A percentile compares a stretch with the other conserved stretches of the same genome.
Evolutionary conservation across 495 filamentous ascomycete species (phyloP).

Genomic region (Xylaria scruposa): DNA sequence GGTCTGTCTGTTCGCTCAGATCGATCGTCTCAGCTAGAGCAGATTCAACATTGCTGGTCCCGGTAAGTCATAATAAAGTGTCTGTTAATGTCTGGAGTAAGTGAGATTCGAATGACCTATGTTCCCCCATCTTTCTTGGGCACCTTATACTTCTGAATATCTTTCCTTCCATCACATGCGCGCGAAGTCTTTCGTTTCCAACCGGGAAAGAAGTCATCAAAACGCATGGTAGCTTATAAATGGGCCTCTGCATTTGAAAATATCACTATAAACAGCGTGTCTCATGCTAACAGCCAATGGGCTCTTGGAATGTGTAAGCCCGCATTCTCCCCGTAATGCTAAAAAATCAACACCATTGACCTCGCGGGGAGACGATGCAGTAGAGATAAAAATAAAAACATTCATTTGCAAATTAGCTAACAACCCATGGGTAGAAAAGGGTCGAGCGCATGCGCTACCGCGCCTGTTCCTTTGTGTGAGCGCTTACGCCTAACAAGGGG

Average conservation of each 20-base stretch:
- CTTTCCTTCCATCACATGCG: no score
- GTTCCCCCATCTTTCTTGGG: background rate
- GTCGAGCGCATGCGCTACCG: background rate
- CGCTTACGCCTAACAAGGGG: conserved; percentile 18
- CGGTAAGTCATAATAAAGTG: conserved; percentile 3
- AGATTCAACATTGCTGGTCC: conserved; percentile 8
- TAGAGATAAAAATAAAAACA: background rate
- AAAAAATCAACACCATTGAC: background rate
- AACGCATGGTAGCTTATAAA: no score
- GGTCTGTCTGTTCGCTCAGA: conserved; percentile 13
- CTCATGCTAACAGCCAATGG: background rate
- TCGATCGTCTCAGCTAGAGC: conserved; percentile 1
- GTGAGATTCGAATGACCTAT: background rate
- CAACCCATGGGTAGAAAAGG: background rate
- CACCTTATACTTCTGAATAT: background rate
- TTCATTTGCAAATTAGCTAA: background rate
- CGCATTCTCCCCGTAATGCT: background rate
- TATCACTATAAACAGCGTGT: no score
- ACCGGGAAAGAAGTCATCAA: no score
- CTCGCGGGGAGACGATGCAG: background rate
- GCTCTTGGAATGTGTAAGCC: background rate
- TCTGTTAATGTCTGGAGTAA: background rate
- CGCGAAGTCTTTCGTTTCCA: no score
- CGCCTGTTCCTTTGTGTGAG: conserved; percentile 6
- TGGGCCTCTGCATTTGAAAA: no score